phyloP scores from a whole-genome alignment of 1,284 basidiomycete genomes.

The Hypsizygus ulmarius region DNA sequence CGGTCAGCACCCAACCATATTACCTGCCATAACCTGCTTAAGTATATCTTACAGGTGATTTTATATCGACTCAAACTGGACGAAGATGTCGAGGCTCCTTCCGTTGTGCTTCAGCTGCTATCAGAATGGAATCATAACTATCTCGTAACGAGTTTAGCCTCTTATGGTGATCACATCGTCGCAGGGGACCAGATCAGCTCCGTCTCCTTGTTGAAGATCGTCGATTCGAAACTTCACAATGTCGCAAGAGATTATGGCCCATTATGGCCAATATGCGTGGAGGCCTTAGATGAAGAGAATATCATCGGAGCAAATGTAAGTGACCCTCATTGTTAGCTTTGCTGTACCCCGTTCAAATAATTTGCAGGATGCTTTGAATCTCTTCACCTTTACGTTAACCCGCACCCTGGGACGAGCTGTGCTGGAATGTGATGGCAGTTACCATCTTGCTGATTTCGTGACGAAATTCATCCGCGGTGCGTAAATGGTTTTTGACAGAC shows the following conservation, averaged over 20 bases:
- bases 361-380: constrained; percentile 65
- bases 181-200: constrained; percentile 85
- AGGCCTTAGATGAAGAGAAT: constrained; percentile 49
- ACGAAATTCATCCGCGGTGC: constrained; percentile 68
- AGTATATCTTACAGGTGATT: constrained; percentile 38
- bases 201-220: constrained; percentile 66
- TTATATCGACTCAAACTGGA: constrained; percentile 40
- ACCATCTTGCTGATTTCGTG: constrained; percentile 67
- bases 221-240: constrained; percentile 48
- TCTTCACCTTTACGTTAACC: constrained; percentile 67
- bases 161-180: constrained; percentile 49
- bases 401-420: constrained; percentile 32
- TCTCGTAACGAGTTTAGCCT: constrained; percentile 62
- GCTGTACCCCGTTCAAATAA: neutral
- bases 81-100: constrained; percentile 25
- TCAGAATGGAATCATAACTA: constrained; percentile 80
- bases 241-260: constrained; percentile 79
- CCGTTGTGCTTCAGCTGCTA: constrained; percentile 41
- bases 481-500: constrained; percentile 11
- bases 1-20: constrained; percentile 46
- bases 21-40: neutral
- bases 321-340: constrained; percentile 3
- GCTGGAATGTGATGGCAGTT: constrained; percentile 63
- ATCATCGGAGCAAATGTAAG: constrained; percentile 80
- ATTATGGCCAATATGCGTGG: constrained; percentile 65